Base-by-base conservation (phyloP, 306 rosid genomes). In the Senna tora region DNA sequence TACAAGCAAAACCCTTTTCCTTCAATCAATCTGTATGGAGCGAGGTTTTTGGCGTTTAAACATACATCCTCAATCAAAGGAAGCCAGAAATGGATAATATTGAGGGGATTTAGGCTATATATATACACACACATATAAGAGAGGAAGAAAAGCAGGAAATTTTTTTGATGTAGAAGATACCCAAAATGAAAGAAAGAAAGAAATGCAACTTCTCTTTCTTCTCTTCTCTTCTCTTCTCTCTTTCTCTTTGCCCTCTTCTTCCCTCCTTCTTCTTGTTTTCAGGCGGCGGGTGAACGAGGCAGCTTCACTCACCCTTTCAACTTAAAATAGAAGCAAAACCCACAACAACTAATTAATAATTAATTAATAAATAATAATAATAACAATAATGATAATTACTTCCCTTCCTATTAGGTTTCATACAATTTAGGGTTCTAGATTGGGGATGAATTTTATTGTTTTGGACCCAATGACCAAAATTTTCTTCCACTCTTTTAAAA, bases 271-370 rank as follows among this genome's bases (percentile, higher is more conserved):
- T 70, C 63, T 78, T 77, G 73, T 69, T 77, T 60, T 30, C 85
- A 84, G 88, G 88, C 88, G 88, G 88, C 88, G 61, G 81, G 85
- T 77, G 83, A 84, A 68, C 72, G 59, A 28, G 73, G 83, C 71
- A 65, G 62, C 7, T 16, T 0, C 8, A 1, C 50, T 69, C 70
- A 53, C 67, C 75, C 82, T 47, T 69, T 52, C 85, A 74, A 74
- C 85, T 84, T 84, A 73, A 84, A 80, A 38, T 70, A 59, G 81
- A 77, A 75, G 85, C 88, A 84, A 84, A 84, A 73, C 69, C 61
- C 76, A 69, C 70, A 8, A 7, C 75, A 73, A 68, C 19, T 9
- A 34, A 59, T 59, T 33, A n/a, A 6, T 32, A 6, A 49, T 41
- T n/a, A 58, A 25, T 25, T 25, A 25, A 25, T n/a, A n/a, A n/a